Evolutionary conservation across 1,284 basidiomycete genomes (phyloP).

Genomic region (Cutaneotrichosporon spelunceum): DNA sequence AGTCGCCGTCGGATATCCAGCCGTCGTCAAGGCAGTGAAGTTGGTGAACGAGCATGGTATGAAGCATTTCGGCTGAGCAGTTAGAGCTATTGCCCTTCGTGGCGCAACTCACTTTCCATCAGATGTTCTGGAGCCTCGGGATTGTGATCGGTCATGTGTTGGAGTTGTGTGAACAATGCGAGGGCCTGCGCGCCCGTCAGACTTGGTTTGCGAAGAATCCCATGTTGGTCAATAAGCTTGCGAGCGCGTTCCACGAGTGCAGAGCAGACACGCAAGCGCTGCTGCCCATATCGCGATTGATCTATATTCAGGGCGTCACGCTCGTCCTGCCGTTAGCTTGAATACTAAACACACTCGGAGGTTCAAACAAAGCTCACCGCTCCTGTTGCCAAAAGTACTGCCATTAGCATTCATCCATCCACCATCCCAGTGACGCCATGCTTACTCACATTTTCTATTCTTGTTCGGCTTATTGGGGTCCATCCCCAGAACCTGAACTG

Average conservation of each 20-base stretch:
- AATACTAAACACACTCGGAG: neutral
- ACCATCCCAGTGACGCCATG: neutral
- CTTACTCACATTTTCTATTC: constrained; percentile 9
- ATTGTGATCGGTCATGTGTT: constrained; percentile 31
- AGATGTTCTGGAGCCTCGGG: constrained; percentile 17
- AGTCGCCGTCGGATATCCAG: constrained; percentile 29
- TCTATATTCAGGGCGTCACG: constrained; percentile 13
- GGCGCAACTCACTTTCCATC: constrained; percentile 32
- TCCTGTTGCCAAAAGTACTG: constrained; percentile 32
- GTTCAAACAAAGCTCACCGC: constrained; percentile 26
- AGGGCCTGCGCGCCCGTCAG: constrained; percentile 39
- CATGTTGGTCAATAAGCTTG: constrained; percentile 34
- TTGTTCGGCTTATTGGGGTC: constrained; percentile 14
- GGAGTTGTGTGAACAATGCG: constrained; percentile 31
- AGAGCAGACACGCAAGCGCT: constrained; percentile 30
- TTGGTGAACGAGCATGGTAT: constrained; percentile 34
- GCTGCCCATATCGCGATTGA: constrained; percentile 35
- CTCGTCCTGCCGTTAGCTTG: constrained; percentile 1
- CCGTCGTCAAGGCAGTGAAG: constrained; percentile 32
- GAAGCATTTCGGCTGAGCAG: constrained; percentile 25
- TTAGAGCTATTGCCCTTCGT: neutral
- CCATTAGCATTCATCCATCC: neutral
- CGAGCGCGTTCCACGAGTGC: constrained; percentile 34
- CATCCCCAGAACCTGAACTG: constrained; percentile 31
- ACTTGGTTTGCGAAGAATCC: constrained; percentile 30